Base-by-base conservation (phyloP, 2,329 filamentous ascomycete species). In the Metarhizium rileyi region DNA sequence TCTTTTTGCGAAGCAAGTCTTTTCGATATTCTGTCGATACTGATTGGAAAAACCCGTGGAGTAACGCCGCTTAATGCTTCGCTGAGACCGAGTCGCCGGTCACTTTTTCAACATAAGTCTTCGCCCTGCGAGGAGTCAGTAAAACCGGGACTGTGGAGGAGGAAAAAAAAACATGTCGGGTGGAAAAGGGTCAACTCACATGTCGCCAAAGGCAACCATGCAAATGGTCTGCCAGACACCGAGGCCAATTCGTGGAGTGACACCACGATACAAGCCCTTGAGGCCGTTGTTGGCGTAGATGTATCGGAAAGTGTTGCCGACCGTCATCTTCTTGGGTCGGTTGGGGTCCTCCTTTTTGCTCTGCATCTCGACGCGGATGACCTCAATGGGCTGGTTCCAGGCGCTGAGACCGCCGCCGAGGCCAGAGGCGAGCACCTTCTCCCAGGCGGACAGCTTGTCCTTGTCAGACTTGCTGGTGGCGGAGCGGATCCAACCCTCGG, bases 341-440 rank as follows among this genome's bases (percentile, higher is more conserved):
- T 97, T 97, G 53, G 93, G 90, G 67, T 98, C 93, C 61, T 87
- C 88, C 62, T 86, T 96, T 84, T 96, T 97, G 76, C 88, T 95
- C 83, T 98, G 93, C 89, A 98, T 96, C 81, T 98, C 93, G 54
- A 98, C 91, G 57, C 93, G 89, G 68, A 98, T 96, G 67, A 98
- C 93, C 81, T 98, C 93, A 67, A 98, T 98, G 55, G 93, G 93
- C 79, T 98, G 93, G 74, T 98, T 98, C 93, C 93, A 98, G 57
- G 93, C 93, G 55, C 84, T 90, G 62, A 98, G 77, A 66, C 93
- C 93, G 80, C 93, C 93, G 74, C 93, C 93, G 9, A 98, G 67
- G 57, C 82, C 81, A 55, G 84, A 88, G 44, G 93, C 90, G 50
- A 88, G 67, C 64, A 98, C 85, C 81, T 97, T 97, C 78, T 98